A percentile compares a stretch with the other conserved stretches of the same genome.
Conservation (phyloP, 306 rosid genomes). For the Gillenia trifoliata region DNA sequence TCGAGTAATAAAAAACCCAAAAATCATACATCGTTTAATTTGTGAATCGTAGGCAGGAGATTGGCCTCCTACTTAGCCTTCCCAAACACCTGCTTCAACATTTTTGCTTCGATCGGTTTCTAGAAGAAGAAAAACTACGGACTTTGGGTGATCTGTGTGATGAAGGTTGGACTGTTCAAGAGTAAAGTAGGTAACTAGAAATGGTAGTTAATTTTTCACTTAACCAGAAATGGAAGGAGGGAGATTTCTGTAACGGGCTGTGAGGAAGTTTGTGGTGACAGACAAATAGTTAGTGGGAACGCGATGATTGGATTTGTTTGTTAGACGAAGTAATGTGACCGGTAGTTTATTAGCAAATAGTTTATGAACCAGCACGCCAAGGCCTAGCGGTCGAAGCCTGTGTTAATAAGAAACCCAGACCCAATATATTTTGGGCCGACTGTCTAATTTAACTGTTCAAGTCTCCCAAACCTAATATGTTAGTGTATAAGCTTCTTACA, state of each 20-base stretch:
- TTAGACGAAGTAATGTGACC: background rate
- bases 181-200: too few relatives aligned
- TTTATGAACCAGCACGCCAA: too few relatives aligned
- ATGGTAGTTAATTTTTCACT: too few relatives aligned
- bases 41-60: slow-evolving; percentile 66
- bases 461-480: too few relatives aligned
- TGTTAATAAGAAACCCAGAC: too few relatives aligned
- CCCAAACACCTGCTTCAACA: slow-evolving; percentile 70
- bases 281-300: background rate
- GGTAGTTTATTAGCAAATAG: background rate
- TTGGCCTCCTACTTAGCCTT: slow-evolving; percentile 67
- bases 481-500: too few relatives aligned
- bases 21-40: slow-evolving; percentile 62
- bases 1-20: background rate
- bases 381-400: too few relatives aligned
- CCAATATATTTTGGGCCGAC: too few relatives aligned
- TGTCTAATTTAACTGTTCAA: too few relatives aligned
- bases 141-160: background rate
- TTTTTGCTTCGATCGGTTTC: slow-evolving; percentile 29
- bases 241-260: background rate
- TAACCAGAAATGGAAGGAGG: too few relatives aligned
- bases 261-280: background rate
- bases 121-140: background rate
- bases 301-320: background rate
- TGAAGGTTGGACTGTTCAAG: background rate